Conservation (phyloP, 2,329 filamentous ascomycete genomes). For the Sphaerostilbella broomeana region DNA sequence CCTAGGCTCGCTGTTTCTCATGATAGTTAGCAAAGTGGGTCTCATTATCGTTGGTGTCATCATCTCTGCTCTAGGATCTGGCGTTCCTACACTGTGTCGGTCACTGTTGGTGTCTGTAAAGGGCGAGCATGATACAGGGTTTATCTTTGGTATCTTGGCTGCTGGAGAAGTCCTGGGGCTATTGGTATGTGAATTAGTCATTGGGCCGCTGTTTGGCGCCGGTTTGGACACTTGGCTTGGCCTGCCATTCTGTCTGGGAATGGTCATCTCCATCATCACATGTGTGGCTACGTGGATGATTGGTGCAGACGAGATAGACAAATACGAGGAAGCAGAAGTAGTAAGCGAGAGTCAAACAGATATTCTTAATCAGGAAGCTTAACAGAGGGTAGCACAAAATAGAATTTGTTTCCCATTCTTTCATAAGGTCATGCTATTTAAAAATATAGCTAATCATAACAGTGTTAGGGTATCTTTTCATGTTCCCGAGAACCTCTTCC, state of each 20-base stretch:
- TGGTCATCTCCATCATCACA: slow-evolving; percentile 13
- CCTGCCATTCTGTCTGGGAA: slow-evolving; percentile 19
- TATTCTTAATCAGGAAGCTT: not conserved
- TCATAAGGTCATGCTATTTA: too few relatives aligned
- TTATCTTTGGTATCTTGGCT: slow-evolving; percentile 21
- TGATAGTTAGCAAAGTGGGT: slow-evolving; percentile 16
- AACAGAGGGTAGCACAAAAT: too few relatives aligned
- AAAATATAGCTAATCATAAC: slow-evolving; percentile 4
- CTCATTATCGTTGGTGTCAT: slow-evolving; percentile 19
- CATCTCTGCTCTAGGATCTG: slow-evolving; percentile 20
- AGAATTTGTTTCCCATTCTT: too few relatives aligned
- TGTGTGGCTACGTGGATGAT: slow-evolving; percentile 15
- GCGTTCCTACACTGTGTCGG: slow-evolving; percentile 21
- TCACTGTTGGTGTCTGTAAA: slow-evolving; percentile 18
- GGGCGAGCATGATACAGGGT: slow-evolving; percentile 16
- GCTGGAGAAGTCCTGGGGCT: slow-evolving; percentile 21
- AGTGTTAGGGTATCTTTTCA: slow-evolving; percentile 10
- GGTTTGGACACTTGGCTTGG: slow-evolving; percentile 21
- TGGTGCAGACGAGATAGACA: too few relatives aligned
- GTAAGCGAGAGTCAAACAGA: not conserved
- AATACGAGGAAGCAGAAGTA: not conserved
- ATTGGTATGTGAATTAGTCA: slow-evolving; percentile 16
- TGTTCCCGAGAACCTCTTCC: not conserved
- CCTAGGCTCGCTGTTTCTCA: slow-evolving; percentile 19
- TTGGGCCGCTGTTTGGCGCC: slow-evolving; percentile 21